phyloP scores from a whole-genome alignment of 805 yeast species.

The Crinitomyces ghanaensis region DNA sequence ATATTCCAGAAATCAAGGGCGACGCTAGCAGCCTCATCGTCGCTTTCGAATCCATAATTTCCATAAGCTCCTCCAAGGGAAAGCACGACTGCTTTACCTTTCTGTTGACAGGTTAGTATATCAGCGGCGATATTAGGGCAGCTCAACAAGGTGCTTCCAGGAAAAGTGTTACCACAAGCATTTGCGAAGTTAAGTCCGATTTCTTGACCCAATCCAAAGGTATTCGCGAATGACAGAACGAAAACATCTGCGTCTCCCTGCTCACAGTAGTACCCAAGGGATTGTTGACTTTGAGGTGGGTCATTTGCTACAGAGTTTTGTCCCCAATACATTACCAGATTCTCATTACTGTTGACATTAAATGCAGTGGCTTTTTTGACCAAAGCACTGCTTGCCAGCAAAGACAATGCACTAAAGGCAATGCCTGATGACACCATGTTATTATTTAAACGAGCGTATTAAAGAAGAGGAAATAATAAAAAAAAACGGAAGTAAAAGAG shows the following conservation, averaged over 20 bases:
- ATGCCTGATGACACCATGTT: no score
- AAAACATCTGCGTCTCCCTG: slow-evolving; percentile 47
- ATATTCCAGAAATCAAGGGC: slow-evolving; percentile 35
- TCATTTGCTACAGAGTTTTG: slow-evolving; percentile 58
- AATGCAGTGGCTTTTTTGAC: slow-evolving; percentile 7
- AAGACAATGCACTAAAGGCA: no score
- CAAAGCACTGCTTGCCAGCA: slow-evolving; percentile 4
- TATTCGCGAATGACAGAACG: slow-evolving; percentile 54
- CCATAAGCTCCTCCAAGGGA: slow-evolving; percentile 50
- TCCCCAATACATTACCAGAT: slow-evolving; percentile 77
- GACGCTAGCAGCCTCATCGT: slow-evolving; percentile 36
- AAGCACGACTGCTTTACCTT: slow-evolving; percentile 60
- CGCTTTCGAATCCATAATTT: slow-evolving; percentile 37
- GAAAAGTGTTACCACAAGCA: slow-evolving; percentile 27
- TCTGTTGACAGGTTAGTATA: slow-evolving; percentile 57
- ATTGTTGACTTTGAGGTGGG: slow-evolving; percentile 31
- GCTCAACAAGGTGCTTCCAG: slow-evolving; percentile 32
- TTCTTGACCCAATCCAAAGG: slow-evolving; percentile 37
- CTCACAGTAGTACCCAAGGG: slow-evolving; percentile 46
- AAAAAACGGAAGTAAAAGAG: no score
- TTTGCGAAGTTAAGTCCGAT: slow-evolving; percentile 23
- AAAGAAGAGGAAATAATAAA: no score
- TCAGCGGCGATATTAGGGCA: slow-evolving; percentile 43
- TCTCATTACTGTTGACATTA: slow-evolving; percentile 29
- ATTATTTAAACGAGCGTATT: no score